Evolutionary conservation across 192 early-diverging fungal species (phyloP), one percentile per base, ranked within the genome.

Genomic region (Coemansia sp.): DNA sequence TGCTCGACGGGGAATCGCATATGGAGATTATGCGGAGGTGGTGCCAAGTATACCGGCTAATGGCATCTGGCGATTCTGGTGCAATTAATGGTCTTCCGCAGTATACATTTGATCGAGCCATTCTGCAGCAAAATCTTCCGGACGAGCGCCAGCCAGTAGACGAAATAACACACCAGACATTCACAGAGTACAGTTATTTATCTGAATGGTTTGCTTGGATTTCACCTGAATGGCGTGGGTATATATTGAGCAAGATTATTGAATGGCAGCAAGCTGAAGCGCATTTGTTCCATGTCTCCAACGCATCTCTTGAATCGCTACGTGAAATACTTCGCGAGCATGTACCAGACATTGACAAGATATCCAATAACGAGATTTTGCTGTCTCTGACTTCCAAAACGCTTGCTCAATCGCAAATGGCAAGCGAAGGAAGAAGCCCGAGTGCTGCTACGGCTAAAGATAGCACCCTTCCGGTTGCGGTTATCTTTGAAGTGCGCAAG

Each of bases 141-240:
- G 52, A 65, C 3, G 59, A 65, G 51, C 72, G 72, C 26, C 23
- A 20, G 12, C 72, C 66, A 0, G 41, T 76, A 5, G 55, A 76
- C 46, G 43, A 23, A 10, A 47, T 41, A 15, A 76, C 67, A 1
- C 12, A 20, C 30, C 31, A 49, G 14, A 41, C 54, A 6, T 69
- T 65, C 37, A 55, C 61, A 5, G 55, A 52, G 16, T 50, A 48
- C 15, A 62, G 57, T 16, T 20, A 65, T 9, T 11, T 76, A 10
- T 54, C 72, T 5, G 72, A 76, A 37, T 54, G 44, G 54, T 49
- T 69, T 50, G 66, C 72, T 1, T 76, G 72, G 66, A 53, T 76
- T 19, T 69, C 72, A 30, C 72, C 72, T 16, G 52, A 65, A 37
- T 20, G 33, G 40, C 72, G 72, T 6, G 72, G 66, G 0, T 51